Percentiles rank a stretch among this genome's conserved stretches.
Evolutionary conservation across 1,284 basidiomycete genomes (phyloP).

Genomic region (Butyriboletus appendiculatus): DNA sequence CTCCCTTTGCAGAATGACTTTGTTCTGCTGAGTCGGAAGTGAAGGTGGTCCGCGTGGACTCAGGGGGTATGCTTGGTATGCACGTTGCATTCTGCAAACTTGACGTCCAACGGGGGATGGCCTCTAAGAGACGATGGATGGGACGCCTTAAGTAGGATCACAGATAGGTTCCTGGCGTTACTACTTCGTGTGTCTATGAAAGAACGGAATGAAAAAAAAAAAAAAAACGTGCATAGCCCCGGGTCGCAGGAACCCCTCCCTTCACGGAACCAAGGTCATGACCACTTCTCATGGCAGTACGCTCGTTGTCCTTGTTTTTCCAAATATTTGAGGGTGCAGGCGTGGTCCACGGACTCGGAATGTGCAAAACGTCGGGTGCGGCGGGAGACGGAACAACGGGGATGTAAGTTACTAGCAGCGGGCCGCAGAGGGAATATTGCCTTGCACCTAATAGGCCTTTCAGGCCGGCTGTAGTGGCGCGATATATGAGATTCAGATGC

Average conservation of each 20-base stretch:
- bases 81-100: conserved; percentile 2
- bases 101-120: neutral
- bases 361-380: neutral
- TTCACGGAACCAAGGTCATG: neutral
- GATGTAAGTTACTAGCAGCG: neutral
- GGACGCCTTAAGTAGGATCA: neutral
- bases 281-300: neutral
- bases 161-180: too few relatives aligned
- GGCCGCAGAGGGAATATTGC: neutral
- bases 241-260: neutral
- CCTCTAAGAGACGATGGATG: neutral
- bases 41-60: neutral
- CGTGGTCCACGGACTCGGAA: neutral
- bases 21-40: conserved; percentile 8
- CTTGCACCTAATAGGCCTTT: neutral
- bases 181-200: neutral
- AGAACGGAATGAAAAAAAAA: neutral
- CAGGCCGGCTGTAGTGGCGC: neutral
- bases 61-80: neutral
- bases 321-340: too few relatives aligned
- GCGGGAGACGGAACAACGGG: neutral
- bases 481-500: neutral
- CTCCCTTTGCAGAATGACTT: conserved; percentile 14
- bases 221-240: neutral
- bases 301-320: neutral